Percentiles rank a stretch among this genome's conserved stretches.
Evolutionary conservation across 1,284 basidiomycete species (phyloP).

Genomic region (Ceratobasidium sp.): DNA sequence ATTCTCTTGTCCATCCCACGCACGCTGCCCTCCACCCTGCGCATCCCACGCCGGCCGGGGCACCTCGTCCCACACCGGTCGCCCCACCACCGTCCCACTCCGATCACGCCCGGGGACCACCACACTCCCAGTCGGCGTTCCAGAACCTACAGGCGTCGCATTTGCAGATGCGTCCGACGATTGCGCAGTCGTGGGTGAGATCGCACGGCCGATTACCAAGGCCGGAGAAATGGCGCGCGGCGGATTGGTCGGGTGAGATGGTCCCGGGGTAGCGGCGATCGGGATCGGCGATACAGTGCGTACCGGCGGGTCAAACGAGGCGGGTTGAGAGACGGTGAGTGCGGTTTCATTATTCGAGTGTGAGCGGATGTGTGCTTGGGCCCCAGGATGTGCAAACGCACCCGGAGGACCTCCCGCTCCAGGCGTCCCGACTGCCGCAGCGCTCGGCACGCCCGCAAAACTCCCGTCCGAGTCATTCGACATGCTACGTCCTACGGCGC

Average conservation of each 20-base stretch:
- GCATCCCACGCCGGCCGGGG: slow-evolving; percentile 49
- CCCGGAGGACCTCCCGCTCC: not conserved
- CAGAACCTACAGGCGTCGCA: slow-evolving; percentile 66
- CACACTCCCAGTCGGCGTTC: slow-evolving; percentile 64
- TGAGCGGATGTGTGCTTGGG: slow-evolving; percentile 8
- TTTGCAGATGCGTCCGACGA: slow-evolving; percentile 64
- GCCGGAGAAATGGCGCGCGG: slow-evolving; percentile 10
- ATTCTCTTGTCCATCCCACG: not conserved
- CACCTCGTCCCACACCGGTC: slow-evolving; percentile 65
- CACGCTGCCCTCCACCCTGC: not conserved
- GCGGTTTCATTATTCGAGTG: not conserved
- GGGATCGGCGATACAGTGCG: slow-evolving; percentile 24
- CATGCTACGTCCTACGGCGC: slow-evolving; percentile 11
- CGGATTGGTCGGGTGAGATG: not conserved
- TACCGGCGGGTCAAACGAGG: not conserved
- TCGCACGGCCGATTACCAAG: slow-evolving; percentile 8
- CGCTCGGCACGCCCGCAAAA: slow-evolving; percentile 14
- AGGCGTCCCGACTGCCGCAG: not conserved
- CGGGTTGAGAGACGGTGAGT: not conserved
- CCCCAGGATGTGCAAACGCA: slow-evolving; percentile 17
- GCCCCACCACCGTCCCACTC: slow-evolving; percentile 77
- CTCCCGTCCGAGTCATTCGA: slow-evolving; percentile 27
- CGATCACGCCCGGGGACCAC: slow-evolving; percentile 69
- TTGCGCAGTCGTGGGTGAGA: slow-evolving; percentile 28
- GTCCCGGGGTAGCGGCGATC: not conserved